Percentiles rank a stretch among this genome's conserved stretches.
Evolutionary conservation across 768 basidiomycete genomes (phyloP).

Genomic region (Termitomyces sp.): DNA sequence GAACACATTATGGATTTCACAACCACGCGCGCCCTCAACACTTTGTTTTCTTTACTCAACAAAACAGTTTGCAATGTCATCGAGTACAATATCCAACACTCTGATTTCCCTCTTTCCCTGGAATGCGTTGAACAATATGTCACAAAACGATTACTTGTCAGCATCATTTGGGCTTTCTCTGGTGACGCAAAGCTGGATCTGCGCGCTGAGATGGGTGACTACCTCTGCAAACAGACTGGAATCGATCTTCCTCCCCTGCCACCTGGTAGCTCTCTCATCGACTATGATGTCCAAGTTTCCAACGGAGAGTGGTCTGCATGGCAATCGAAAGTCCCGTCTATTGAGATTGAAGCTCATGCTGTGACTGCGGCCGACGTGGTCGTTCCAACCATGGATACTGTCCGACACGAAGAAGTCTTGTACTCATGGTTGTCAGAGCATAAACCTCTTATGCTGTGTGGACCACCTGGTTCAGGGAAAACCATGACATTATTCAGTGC

Average conservation of each 20-base stretch:
- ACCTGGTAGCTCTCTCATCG: slow-evolving; percentile 81
- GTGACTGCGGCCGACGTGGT: slow-evolving; percentile 96
- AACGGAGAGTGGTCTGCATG: slow-evolving; percentile 88
- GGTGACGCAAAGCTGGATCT: slow-evolving; percentile 92
- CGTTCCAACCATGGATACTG: slow-evolving; percentile 97
- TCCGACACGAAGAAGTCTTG: slow-evolving; percentile 96
- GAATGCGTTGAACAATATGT: slow-evolving; percentile 92
- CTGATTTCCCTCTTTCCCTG: slow-evolving; percentile 84
- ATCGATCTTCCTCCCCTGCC: slow-evolving; percentile 80
- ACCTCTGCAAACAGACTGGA: slow-evolving; percentile 76
- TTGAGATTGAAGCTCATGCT: slow-evolving; percentile 95
- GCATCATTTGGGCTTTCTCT: slow-evolving; percentile 96
- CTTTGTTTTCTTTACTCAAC: slow-evolving; percentile 95
- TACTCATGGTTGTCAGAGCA: slow-evolving; percentile 99
- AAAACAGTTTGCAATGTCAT: slow-evolving; percentile 91
- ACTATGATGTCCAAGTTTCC: slow-evolving; percentile 87
- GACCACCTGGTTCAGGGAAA: slow-evolving; percentile 99
- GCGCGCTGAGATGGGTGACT: slow-evolving; percentile 86
- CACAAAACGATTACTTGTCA: slow-evolving; percentile 82
- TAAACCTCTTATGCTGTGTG: slow-evolving; percentile 96
- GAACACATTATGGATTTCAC: slow-evolving; percentile 99
- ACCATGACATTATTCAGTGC: slow-evolving; percentile 99
- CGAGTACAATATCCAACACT: slow-evolving; percentile 92
- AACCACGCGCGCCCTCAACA: slow-evolving; percentile 82
- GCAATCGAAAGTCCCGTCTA: slow-evolving; percentile 87